phyloP scores from a whole-genome alignment of 768 basidiomycete species.

The Tricholoma bakamatsutake region DNA sequence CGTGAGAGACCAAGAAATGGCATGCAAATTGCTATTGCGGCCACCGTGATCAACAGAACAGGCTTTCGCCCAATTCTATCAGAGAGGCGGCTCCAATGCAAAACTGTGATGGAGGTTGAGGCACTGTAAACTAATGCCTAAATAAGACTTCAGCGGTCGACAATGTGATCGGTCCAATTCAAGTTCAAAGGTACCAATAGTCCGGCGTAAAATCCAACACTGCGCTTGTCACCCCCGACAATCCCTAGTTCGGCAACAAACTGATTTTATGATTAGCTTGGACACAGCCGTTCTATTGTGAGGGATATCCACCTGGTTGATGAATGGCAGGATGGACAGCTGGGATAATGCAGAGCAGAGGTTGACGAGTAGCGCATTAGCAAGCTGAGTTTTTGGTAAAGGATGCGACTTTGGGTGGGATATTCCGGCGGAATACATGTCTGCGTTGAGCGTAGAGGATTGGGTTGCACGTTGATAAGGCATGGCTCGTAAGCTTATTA shows the following conservation, averaged over 20 bases:
- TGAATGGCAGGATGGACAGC: not conserved
- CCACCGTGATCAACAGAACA: slow-evolving; percentile 22
- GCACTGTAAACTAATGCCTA: slow-evolving; percentile 34
- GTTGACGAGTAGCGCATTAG: not conserved
- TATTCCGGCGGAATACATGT: too few relatives aligned
- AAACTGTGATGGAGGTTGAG: slow-evolving; percentile 26
- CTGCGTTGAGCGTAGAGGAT: too few relatives aligned
- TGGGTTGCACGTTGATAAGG: too few relatives aligned
- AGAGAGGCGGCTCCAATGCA: slow-evolving; percentile 29
- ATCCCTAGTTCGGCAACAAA: slow-evolving; percentile 38
- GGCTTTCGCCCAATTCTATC: slow-evolving; percentile 32
- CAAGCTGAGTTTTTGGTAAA: not conserved
- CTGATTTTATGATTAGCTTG: not conserved
- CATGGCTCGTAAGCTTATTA: too few relatives aligned
- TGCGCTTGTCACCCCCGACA: slow-evolving; percentile 35
- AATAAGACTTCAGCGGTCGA: not conserved
- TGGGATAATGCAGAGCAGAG: not conserved
- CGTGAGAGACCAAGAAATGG: slow-evolving; percentile 6
- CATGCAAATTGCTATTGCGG: slow-evolving; percentile 12
- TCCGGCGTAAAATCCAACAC: too few relatives aligned
- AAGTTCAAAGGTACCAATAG: too few relatives aligned
- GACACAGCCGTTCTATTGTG: too few relatives aligned
- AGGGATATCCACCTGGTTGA: not conserved
- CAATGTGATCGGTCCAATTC: too few relatives aligned
- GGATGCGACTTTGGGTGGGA: too few relatives aligned